These are phyloP conservation scores for Phytophthora hibernalis DNA, from an alignment of 352 stramenopile species.

Conservation along the genomic window DNA sequence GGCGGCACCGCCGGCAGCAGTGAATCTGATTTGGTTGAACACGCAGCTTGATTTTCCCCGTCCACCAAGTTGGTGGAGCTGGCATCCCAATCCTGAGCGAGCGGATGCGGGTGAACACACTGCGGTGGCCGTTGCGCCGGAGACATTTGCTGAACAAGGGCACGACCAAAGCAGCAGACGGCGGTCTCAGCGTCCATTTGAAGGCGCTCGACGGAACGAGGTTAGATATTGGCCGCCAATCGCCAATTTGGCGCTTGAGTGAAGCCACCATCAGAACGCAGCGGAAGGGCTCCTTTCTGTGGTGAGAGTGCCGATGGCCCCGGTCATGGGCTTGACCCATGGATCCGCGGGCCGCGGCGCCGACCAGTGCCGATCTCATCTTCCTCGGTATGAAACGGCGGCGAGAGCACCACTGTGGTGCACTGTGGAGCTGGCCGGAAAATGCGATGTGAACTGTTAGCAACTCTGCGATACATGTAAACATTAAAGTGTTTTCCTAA, in stretches of 20 bases:
- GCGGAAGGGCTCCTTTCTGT: constrained; percentile 10
- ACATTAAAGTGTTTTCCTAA: no score
- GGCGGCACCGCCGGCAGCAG: background rate
- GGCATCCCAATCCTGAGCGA: background rate
- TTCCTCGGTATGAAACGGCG: constrained; percentile 4
- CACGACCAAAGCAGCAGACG: constrained; percentile 17
- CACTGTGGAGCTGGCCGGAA: no score
- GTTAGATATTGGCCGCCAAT: no score
- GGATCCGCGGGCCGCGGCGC: background rate
- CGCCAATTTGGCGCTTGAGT: no score
- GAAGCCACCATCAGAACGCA: background rate
- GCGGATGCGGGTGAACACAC: no score
- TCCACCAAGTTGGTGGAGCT: background rate
- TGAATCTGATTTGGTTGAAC: constrained; percentile 11
- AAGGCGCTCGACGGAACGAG: background rate
- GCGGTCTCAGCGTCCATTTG: constrained; percentile 15
- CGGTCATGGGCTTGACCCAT: constrained; percentile 1
- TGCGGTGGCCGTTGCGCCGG: background rate
- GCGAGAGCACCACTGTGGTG: background rate
- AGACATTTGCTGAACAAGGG: constrained; percentile 15
- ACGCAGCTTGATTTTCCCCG: constrained; percentile 11
- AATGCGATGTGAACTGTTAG: no score
- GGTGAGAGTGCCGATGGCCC: constrained; percentile 1
- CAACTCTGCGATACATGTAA: no score
- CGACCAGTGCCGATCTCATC: constrained; percentile 5